Base-by-base conservation (phyloP, 106 monocot genomes). In the Chionographis japonica region DNA sequence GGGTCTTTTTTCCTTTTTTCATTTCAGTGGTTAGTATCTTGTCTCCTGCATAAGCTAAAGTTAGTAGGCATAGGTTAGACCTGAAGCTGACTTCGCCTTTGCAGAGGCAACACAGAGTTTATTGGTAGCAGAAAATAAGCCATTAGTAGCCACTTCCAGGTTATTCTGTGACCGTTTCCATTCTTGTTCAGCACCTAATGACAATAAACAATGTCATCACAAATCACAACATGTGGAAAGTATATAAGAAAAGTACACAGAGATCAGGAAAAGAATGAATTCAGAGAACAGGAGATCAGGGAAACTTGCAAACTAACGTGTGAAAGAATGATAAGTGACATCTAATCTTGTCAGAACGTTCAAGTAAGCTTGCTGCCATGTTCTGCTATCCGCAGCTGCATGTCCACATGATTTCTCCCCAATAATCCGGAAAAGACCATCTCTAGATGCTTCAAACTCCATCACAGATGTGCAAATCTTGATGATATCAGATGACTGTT, bases 391-490 rank as follows among this genome's bases (percentile, higher is more conserved):
- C 50, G 37, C 74, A 20, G 59, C 57, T 56, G 68, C 61, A 46
- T 60, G 58, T 36, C 71, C 71, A 80, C 73, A 69, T 60, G 83
- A 69, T 67, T 73, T 73, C 15, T 90, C 89, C 12, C 69, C 74
- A 14, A 79, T 72, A 36, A 80, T 68, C 58, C 76, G 61, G 56
- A 77, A 85, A 69, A 93, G 55, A 52, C 87, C 93, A 75, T 93
- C 98, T 70, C 98, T 83, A 40, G 98, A 98, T 72, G 90, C 88
- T 81, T 98, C 98, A 85, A 90, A 90, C 74, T 93, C 98, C 62
- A 93, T 70, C 4, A 98, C 74, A 75, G 85, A 78, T 18, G 84
- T 81, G 75, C 93, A 98, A 38, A 90, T 68, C 55, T 83, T 81
- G 38, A 81, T 76, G 58, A 93, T 58, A 70, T 74, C 74, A 46